Base-by-base conservation (phyloP, 805 yeast genomes). In the Lachancea lanzarotensis region DNA sequence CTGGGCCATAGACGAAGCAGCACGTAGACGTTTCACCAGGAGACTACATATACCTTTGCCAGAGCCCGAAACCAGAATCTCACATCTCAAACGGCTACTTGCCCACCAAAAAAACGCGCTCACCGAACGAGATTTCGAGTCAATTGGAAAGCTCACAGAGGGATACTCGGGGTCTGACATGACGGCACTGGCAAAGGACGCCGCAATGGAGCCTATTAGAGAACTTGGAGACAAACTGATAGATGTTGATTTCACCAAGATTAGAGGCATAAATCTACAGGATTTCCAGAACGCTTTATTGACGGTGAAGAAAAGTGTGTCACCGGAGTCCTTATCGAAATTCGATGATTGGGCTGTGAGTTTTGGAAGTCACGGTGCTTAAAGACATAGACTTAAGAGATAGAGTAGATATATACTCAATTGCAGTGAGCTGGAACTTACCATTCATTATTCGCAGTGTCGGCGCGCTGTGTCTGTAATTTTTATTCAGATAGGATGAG, bases 1-100 rank as follows among this genome's bases (percentile, higher is more conserved):
- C 0, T 91, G 98, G 98, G 85, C 88, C 2, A 89, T 86, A 48
- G 98, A 91, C 64, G 98, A 91, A 58, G 98, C 98, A 3, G 98
- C 98, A 0, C 72, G 98, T 55, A 75, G 98, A 60, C 74, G 98
- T 52, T 91, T 91, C 64, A 95, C 89, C 8, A 77, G 95, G 52
- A 71, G 98, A 45, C 95, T 88, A 58, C 91, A 91, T 66, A 93
- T 91, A 47, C 98, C 98, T 6, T 70, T 91, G 44, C 98, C 98
- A 0, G 98, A 90, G 58, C 74, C 71, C 18, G 90, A 83, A 52
- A 89, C 97, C 0, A 71, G 98, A 46, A 64, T 72, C 37, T 78
- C 79, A 8, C 98, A 93, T 59, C 68, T 91, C 18, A 62, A 65
- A 42, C 85, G 82, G 59, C 72, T 91, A 45, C 65, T 91, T 52